Base-by-base conservation (phyloP, 2,329 filamentous ascomycete genomes). In the Cladorrhinum sp. region DNA sequence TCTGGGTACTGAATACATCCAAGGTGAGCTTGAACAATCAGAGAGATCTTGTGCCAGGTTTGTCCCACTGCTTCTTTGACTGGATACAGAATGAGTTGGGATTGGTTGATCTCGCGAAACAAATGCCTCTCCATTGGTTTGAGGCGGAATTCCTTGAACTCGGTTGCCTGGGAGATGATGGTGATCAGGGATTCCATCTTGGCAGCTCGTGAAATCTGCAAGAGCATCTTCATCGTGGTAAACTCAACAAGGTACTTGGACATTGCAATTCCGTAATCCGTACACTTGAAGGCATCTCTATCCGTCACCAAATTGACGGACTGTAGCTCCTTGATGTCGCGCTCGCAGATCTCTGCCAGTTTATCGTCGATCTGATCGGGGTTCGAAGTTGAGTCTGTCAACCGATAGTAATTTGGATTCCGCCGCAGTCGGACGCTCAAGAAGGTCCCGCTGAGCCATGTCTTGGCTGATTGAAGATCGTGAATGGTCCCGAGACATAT, bases 221-320 rank as follows among this genome's bases (percentile, higher is more conserved):
- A 75, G 14, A 96, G 79, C 1, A 79, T 72, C 67, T 86, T 88
- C 90, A 95, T 96, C 0, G 91, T 95, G 39, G 88, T 82, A 67
- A 93, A 93, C 21, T 85, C 85, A 2, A 95, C 78, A 76, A 91
- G 94, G 71, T 94, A 96, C 53, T 86, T 84, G 49, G 91, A 89
- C 91, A 96, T 96, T 3, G 88, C 88, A 59, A 88, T 81, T 1
- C 91, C 91, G 69, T 89, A 91, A 54, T 87, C 85, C 0, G 90
- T 94, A 50, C 84, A 86, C 24, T 75, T 78, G 53, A 94, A 80
- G 3, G 74, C 74, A 0, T 77, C 72, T 1, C 73, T 71, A 20
- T 72, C 63, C 1, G 78, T 79, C 12, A 92, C 77, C 6, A 95
- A 77, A 0, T 80, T 76, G 39, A 78, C 73, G 24, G 88, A 80